These are phyloP conservation scores for Parmales sp. DNA, from an alignment of 108 stramenopile genomes.

Conservation along the genomic window DNA sequence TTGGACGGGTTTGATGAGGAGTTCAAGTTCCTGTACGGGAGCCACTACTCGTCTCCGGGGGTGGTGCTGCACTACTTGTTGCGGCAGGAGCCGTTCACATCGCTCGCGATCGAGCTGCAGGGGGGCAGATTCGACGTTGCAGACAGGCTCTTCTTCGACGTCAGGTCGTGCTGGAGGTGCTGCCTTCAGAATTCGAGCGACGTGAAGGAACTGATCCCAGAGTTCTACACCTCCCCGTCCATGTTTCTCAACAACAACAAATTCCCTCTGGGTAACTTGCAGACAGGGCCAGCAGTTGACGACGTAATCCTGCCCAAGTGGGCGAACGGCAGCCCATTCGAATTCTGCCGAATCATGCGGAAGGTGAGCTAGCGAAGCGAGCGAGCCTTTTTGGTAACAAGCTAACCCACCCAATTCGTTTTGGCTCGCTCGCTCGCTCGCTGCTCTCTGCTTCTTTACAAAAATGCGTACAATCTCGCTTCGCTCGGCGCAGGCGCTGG, in stretches of 20 bases:
- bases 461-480: too few species aligned
- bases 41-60: conserved; percentile 89
- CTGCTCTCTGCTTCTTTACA: too few species aligned
- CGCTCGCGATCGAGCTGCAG: conserved; percentile 79
- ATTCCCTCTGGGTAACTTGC: conserved; percentile 75
- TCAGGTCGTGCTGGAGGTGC: conserved; percentile 57
- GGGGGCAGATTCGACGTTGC: conserved; percentile 89
- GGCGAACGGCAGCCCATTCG: conserved; percentile 70
- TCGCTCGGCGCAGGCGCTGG: conserved; percentile 87
- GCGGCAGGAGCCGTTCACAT: conserved; percentile 80
- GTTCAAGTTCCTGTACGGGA: conserved; percentile 72
- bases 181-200: conserved; percentile 68
- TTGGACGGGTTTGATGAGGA: conserved; percentile 67
- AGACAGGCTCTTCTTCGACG: conserved; percentile 80
- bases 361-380: too few species aligned
- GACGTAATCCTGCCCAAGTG: conserved; percentile 92
- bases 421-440: too few species aligned
- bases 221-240: conserved; percentile 79
- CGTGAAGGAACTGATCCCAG: conserved; percentile 87
- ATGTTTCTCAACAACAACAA: conserved; percentile 73
- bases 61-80: conserved; percentile 75
- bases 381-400: too few species aligned
- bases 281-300: conserved; percentile 49
- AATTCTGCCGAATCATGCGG: conserved; percentile 81
- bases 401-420: too few species aligned